These are phyloP conservation scores for Citrullus colocynthis DNA, from an alignment of 306 rosid genomes.

Conservation along the genomic window DNA sequence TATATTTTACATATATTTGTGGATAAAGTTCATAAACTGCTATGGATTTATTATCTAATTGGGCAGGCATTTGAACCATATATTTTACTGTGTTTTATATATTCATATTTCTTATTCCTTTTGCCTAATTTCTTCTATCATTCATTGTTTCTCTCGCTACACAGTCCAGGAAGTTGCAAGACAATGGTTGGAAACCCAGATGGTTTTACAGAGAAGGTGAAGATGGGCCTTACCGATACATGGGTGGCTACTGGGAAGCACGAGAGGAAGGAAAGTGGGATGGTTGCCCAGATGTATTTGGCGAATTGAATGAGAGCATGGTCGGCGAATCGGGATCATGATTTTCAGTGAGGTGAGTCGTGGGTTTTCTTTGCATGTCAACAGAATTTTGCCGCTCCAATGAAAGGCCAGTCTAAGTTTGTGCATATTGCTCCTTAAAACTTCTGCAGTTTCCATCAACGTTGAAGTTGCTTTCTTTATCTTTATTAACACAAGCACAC, in stretches of 20 bases:
- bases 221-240: constrained; percentile 51
- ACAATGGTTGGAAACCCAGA: constrained; percentile 85
- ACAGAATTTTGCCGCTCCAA: background rate
- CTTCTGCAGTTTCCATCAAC: background rate
- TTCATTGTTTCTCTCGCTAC: background rate
- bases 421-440: background rate
- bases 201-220: constrained; percentile 71
- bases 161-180: constrained; percentile 94
- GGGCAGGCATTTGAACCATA: background rate
- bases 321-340: constrained; percentile 30
- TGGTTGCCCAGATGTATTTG: constrained; percentile 75
- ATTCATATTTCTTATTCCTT: background rate
- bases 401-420: background rate
- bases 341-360: constrained; percentile 34
- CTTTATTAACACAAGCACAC: background rate
- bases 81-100: background rate
- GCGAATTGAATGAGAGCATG: constrained; percentile 43
- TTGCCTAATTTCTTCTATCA: background rate
- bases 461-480: background rate
- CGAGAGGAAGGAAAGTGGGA: constrained; percentile 59
- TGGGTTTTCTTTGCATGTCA: background rate
- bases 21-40: background rate
- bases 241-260: constrained; percentile 93
- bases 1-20: background rate
- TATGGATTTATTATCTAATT: background rate